phyloP scores from a whole-genome alignment of 106 monocot species.

The Allium sativum region DNA sequence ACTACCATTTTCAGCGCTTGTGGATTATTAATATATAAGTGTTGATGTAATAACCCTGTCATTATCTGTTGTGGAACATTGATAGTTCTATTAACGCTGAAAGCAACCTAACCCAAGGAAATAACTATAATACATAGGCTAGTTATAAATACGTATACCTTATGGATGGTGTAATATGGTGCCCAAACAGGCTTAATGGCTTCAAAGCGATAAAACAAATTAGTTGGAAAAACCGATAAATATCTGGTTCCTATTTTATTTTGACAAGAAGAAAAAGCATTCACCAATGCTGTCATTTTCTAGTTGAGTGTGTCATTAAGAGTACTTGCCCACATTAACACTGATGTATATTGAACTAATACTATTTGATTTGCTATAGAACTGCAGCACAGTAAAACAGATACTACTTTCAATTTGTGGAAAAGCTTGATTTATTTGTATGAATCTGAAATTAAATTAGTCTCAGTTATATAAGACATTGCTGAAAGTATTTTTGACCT shows the following conservation, averaged over 20 bases:
- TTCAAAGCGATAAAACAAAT: slow-evolving; percentile 82
- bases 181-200: slow-evolving; percentile 79
- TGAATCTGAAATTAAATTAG: no score
- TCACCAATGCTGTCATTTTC: slow-evolving; percentile 64
- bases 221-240: slow-evolving; percentile 83
- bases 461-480: no score
- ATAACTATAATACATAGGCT: no score
- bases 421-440: no score
- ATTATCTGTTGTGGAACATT: slow-evolving; percentile 46
- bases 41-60: slow-evolving; percentile 90
- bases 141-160: slow-evolving; percentile 29
- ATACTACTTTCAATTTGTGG: no score
- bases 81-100: neutral
- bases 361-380: no score
- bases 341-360: no score
- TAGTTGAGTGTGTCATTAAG: slow-evolving; percentile 48
- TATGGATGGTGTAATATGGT: slow-evolving; percentile 99
- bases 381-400: no score
- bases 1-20: slow-evolving; percentile 67
- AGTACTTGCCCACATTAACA: slow-evolving; percentile 88
- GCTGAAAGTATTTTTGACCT: no score
- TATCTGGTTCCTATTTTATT: slow-evolving; percentile 79
- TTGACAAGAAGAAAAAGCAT: slow-evolving; percentile 68
- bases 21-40: slow-evolving; percentile 32
- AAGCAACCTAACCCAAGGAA: neutral